phyloP scores from a whole-genome alignment of 148 eudicot species.

The Silene latifolia region DNA sequence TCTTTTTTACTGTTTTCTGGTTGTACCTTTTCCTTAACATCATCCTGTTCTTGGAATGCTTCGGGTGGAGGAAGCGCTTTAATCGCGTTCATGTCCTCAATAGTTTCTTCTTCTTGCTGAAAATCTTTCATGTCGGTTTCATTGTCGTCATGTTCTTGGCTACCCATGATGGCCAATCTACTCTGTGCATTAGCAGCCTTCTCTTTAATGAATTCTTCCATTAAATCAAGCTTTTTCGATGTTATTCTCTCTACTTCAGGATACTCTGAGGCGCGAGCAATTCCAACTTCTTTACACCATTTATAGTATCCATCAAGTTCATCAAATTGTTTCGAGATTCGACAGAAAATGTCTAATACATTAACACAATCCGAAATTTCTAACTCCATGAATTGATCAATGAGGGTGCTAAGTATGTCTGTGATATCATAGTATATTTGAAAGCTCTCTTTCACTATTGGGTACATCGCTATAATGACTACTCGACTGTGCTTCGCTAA shows the following conservation, averaged over 20 bases:
- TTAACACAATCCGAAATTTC: conserved; percentile 48
- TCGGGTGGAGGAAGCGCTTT: conserved; percentile 70
- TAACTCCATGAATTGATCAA: conserved; percentile 61
- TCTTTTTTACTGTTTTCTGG: conserved; percentile 8
- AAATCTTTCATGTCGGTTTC: conserved; percentile 24
- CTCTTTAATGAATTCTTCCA: conserved; percentile 70
- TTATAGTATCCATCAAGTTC: conserved; percentile 62
- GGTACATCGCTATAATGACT: conserved; percentile 59
- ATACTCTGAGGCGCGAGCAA: conserved; percentile 64
- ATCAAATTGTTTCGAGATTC: conserved; percentile 67
- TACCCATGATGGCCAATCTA: conserved; percentile 10
- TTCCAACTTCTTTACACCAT: conserved; percentile 57
- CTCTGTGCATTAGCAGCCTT: conserved; percentile 32
- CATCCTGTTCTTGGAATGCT: conserved; percentile 27
- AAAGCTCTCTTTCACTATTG: conserved; percentile 62
- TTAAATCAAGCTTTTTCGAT: conserved; percentile 56
- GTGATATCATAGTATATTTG: conserved; percentile 57
- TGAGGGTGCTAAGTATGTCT: conserved; percentile 47
- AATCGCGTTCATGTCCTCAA: conserved; percentile 55
- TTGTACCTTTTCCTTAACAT: not conserved
- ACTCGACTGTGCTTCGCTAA: conserved; percentile 53
- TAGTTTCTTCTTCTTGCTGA: conserved; percentile 23
- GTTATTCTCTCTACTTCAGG: conserved; percentile 67
- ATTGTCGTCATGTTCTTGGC: conserved; percentile 18
- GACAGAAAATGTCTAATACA: conserved; percentile 48